Conservation (phyloP, 1,139 yeast species). For the Kodamaea ohmeri region DNA sequence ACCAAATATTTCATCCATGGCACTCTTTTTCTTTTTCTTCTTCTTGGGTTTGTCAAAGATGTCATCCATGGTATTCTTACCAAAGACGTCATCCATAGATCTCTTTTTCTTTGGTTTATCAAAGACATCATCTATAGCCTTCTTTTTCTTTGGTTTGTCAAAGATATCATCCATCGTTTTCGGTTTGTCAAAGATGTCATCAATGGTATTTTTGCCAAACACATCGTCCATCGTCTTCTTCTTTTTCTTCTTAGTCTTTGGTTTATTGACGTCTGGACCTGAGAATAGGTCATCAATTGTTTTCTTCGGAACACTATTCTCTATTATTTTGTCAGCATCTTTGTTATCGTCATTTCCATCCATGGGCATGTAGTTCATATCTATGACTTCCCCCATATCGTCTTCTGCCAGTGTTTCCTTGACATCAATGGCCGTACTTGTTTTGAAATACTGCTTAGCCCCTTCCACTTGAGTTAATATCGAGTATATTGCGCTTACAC, state of each 20-base stretch:
- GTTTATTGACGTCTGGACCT: too few relatives aligned
- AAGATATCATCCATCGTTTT: too few relatives aligned
- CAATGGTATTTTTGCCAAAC: too few relatives aligned
- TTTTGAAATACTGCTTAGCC: conserved; percentile 8
- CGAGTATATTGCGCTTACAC: conserved; percentile 45
- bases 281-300: too few relatives aligned
- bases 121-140: conserved; percentile 5
- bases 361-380: conserved; percentile 4
- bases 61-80: conserved; percentile 13
- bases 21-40: conserved; percentile 40
- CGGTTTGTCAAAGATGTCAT: too few relatives aligned
- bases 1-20: conserved; percentile 62
- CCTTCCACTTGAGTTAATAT: conserved; percentile 29
- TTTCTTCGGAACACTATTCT: too few relatives aligned
- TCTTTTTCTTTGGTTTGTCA: too few relatives aligned
- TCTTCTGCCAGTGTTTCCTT: conserved; percentile 16
- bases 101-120: conserved; percentile 14
- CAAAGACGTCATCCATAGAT: conserved; percentile 7
- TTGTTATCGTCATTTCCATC: not conserved
- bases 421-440: conserved; percentile 8
- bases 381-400: conserved; percentile 28
- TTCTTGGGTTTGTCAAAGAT: conserved; percentile 17
- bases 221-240: conserved; percentile 8
- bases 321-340: not conserved
- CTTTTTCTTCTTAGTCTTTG: conserved; percentile 12